These are phyloP conservation scores for Aspergillus sp. DNA, from an alignment of 2,329 filamentous ascomycete species.

Conservation along the genomic window DNA sequence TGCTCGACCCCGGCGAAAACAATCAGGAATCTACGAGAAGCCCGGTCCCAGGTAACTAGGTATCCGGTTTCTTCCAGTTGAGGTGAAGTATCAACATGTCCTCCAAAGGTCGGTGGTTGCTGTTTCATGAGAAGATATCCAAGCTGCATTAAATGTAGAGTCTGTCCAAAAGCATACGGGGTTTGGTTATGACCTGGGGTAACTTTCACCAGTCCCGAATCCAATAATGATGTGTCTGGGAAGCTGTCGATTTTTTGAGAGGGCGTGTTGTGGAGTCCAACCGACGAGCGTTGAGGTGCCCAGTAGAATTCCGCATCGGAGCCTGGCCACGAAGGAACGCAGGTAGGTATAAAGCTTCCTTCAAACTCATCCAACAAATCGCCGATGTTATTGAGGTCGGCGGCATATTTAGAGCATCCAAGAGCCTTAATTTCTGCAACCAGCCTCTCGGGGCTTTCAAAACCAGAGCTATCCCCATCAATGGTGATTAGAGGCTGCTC, in stretches of 20 bases:
- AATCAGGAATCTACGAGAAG: conserved; percentile 27
- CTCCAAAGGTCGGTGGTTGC: conserved; percentile 3
- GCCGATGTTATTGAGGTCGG: conserved; percentile 27
- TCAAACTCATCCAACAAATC: conserved; percentile 37
- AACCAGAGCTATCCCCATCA: conserved; percentile 25
- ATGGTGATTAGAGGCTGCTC: conserved; percentile 25
- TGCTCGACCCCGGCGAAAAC: conserved; percentile 30
- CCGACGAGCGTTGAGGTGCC: conserved; percentile 34
- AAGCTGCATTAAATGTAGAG: conserved; percentile 38
- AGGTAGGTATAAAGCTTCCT: conserved; percentile 27
- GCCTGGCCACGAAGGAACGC: conserved; percentile 4
- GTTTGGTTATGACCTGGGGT: conserved; percentile 22
- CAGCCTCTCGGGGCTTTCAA: conserved; percentile 25
- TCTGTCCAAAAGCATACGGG: conserved; percentile 19
- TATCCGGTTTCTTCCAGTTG: conserved; percentile 37
- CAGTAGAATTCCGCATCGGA: conserved; percentile 29
- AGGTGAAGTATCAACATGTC: background rate
- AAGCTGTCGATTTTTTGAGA: conserved; percentile 12
- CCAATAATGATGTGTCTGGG: conserved; percentile 20
- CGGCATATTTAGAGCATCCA: conserved; percentile 32
- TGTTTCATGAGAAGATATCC: conserved; percentile 32
- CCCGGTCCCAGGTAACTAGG: conserved; percentile 38
- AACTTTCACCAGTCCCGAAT: conserved; percentile 35
- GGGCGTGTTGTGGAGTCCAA: conserved; percentile 27
- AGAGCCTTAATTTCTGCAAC: conserved; percentile 26